Evolutionary conservation across 2,329 filamentous ascomycete species (phyloP), one percentile per base, ranked within the genome.

Genomic region (Penicillium sp.): DNA sequence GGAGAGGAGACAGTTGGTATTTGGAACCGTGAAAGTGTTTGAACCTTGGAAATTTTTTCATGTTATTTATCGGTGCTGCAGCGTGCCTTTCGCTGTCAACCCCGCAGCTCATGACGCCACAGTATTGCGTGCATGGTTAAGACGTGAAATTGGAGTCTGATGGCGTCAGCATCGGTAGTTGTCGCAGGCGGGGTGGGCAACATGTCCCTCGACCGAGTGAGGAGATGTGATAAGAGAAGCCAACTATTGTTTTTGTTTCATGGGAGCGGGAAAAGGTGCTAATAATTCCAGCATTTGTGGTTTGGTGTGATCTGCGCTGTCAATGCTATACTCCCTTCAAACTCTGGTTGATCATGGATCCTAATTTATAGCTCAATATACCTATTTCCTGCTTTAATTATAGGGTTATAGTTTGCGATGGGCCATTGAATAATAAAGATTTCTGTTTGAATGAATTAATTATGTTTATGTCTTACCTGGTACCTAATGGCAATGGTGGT

Each of bases 131-230:
- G 51, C 51, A 56, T 35, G 35, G n/a, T 33, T n/a, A 23, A 50
- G 59, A 54, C 63, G 63, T 64, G 61, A 53, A 61, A 44, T 65
- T 64, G 61, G 61, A 64, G 63, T 49, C 51, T 40, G 61, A 65
- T 65, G 63, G 63, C 63, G 63, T 65, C 63, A 65, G 61, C 61
- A 56, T 49, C 2, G 45, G 37, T 15, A 22, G n/a, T 49, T 15
- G 15, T 49, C 22, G 46, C 41, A 26, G 40, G 26, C 5, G 40
- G 26, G 26, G 37, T n/a, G 25, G 6, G 18, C 20, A 18, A 51
- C 41, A 14, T n/a, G 23, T 29, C 11, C 42, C 52, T 54, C 52
- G 52, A 49, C 46, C 52, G 52, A 54, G 45, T 50, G 20, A 31
- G 22, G 7, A 4, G n/a, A n/a, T 40, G 37, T 35, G 41, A 49